Conservation (phyloP, 2,329 filamentous ascomycete genomes). For the Xylariaceae sp. region DNA sequence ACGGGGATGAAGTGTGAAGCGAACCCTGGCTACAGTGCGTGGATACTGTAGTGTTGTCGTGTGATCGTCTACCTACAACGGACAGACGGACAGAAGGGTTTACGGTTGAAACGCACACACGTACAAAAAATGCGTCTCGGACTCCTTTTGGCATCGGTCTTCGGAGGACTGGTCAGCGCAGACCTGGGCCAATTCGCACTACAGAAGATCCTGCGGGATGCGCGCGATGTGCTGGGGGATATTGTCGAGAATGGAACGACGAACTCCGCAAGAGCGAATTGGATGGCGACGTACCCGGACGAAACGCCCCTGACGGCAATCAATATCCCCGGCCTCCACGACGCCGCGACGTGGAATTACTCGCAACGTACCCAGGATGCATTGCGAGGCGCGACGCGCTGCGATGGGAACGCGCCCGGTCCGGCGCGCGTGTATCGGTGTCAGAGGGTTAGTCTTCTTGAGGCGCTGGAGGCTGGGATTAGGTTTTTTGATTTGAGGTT, state of each 20-base stretch:
- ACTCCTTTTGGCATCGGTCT: no score
- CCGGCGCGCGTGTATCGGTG: slow-evolving; percentile 37
- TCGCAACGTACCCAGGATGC: slow-evolving; percentile 37
- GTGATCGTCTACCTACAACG: background rate
- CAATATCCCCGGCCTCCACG: slow-evolving; percentile 48
- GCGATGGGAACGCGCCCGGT: slow-evolving; percentile 32
- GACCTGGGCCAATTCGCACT: slow-evolving; percentile 35
- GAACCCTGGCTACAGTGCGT: background rate
- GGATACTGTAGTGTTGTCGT: background rate
- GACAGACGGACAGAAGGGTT: background rate
- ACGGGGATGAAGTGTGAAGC: background rate
- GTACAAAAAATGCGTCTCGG: background rate
- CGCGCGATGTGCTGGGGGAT: slow-evolving; percentile 40
- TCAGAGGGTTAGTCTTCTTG: slow-evolving; percentile 35
- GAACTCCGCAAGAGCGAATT: slow-evolving; percentile 29
- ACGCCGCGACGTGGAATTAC: slow-evolving; percentile 49
- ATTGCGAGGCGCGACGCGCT: slow-evolving; percentile 35
- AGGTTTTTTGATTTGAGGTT: slow-evolving; percentile 48
- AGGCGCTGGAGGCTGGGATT: slow-evolving; percentile 42
- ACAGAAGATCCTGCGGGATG: slow-evolving; percentile 38
- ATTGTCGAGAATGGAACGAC: slow-evolving; percentile 6
- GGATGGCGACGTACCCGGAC: slow-evolving; percentile 44
- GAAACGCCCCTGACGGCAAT: slow-evolving; percentile 40
- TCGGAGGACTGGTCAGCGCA: background rate
- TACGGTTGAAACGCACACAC: background rate